These are phyloP conservation scores for Apiospora hydei DNA, from an alignment of 2,329 filamentous ascomycete species.

Conservation along the genomic window DNA sequence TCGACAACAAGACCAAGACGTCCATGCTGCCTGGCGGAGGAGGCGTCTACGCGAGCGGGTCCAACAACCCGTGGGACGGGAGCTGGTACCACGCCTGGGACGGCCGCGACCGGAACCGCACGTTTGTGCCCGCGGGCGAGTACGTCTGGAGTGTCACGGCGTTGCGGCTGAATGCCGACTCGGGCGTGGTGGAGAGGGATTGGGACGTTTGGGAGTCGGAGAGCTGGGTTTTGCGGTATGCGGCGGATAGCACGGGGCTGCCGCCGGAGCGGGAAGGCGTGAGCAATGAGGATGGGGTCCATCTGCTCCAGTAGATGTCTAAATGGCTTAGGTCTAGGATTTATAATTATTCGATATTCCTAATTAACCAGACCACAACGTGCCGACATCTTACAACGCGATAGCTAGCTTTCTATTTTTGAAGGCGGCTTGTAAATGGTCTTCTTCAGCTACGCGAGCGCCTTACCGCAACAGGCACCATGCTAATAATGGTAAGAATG, in stretches of 20 bases:
- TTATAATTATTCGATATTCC: no score
- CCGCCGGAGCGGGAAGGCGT: not conserved
- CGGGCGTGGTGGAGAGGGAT: not conserved
- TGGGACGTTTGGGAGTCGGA: constrained; percentile 20
- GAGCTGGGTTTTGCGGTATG: constrained; percentile 9
- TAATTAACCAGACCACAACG: no score
- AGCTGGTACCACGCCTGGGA: not conserved
- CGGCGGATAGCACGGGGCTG: constrained; percentile 11
- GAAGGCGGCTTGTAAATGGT: no score
- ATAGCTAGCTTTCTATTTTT: no score
- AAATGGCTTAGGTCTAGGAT: no score
- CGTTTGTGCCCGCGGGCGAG: constrained; percentile 4
- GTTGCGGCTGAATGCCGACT: constrained; percentile 3
- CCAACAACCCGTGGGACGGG: not conserved
- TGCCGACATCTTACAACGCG: no score
- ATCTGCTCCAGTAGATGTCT: no score
- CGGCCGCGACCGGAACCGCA: not conserved
- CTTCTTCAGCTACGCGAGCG: no score
- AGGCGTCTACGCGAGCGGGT: not conserved
- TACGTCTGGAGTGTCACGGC: constrained; percentile 3
- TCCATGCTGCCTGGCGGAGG: not conserved
- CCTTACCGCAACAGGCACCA: no score
- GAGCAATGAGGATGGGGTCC: no score
- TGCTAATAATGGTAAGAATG: no score
- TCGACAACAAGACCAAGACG: not conserved